Percentiles rank a stretch among this genome's conserved stretches.
Evolutionary conservation across 169 alveolate species (phyloP).

Genomic region (Amoebophrya sp.): DNA sequence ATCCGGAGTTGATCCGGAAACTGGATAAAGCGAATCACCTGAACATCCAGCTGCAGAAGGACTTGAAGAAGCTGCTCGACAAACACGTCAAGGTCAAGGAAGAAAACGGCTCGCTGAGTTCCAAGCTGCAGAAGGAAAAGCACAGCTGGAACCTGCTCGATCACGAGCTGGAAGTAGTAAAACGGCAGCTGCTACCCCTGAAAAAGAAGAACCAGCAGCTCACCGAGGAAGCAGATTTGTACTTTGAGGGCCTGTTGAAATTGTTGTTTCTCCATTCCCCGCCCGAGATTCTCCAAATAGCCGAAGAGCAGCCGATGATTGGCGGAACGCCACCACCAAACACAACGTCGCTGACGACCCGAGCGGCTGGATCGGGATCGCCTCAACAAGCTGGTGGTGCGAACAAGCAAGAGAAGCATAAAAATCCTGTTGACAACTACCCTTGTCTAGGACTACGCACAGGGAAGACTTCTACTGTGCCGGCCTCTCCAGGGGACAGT

Average conservation of each 20-base stretch:
- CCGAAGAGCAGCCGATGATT: too few relatives aligned
- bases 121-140: not conserved
- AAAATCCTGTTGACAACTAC: too few relatives aligned
- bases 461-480: too few relatives aligned
- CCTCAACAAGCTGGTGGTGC: too few relatives aligned
- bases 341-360: too few relatives aligned
- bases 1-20: not conserved
- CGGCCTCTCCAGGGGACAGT: too few relatives aligned
- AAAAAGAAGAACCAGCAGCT: not conserved
- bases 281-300: not conserved
- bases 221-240: not conserved
- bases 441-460: too few relatives aligned
- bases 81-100: not conserved
- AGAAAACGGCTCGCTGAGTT: not conserved
- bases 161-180: not conserved
- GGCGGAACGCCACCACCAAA: too few relatives aligned
- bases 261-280: not conserved
- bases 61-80: not conserved
- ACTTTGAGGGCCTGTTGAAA: not conserved
- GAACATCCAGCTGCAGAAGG: not conserved
- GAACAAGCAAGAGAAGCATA: too few relatives aligned
- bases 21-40: not conserved
- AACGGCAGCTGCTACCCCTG: not conserved
- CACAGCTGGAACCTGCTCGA: not conserved
- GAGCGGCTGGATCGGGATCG: too few relatives aligned